Evolutionary conservation across 2,329 filamentous ascomycete species (phyloP).

Genomic region (Chrysosporium queenslandicum): DNA sequence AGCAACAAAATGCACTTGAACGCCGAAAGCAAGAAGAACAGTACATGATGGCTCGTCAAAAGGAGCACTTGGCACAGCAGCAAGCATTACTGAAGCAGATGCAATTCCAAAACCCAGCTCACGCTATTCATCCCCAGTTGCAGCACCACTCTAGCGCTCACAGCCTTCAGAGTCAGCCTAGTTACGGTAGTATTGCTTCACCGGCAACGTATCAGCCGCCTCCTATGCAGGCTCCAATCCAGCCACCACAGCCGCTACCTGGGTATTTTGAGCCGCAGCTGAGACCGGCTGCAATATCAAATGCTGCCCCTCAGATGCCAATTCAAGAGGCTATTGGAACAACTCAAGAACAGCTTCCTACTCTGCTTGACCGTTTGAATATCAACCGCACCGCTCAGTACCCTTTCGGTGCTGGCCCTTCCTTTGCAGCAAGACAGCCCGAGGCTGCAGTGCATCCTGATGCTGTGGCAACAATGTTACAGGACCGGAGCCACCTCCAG

Average conservation of each 20-base stretch:
- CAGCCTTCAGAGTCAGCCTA: conserved; percentile 92
- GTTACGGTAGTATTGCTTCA: conserved; percentile 89
- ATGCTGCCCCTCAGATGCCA: conserved; percentile 32
- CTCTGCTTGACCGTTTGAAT: conserved; percentile 56
- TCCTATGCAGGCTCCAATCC: conserved; percentile 49
- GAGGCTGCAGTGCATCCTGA: conserved; percentile 40
- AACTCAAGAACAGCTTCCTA: conserved; percentile 63
- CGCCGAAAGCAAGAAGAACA: conserved; percentile 96
- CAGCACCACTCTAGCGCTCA: conserved; percentile 94
- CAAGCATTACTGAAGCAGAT: conserved; percentile 68
- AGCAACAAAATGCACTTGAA: conserved; percentile 96
- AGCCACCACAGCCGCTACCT: conserved; percentile 47
- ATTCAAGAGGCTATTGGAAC: conserved; percentile 42
- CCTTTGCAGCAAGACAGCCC: conserved; percentile 37
- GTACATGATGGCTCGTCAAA: conserved; percentile 89
- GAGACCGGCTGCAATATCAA: conserved; percentile 36
- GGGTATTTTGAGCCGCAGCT: conserved; percentile 59
- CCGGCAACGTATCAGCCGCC: conserved; percentile 60
- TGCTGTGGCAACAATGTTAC: conserved; percentile 51
- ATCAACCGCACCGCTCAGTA: conserved; percentile 42
- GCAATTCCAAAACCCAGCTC: conserved; percentile 49
- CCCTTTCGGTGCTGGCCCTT: conserved; percentile 40
- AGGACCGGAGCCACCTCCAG: conserved; percentile 50
- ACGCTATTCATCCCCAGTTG: conserved; percentile 50
- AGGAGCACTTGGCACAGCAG: conserved; percentile 82